phyloP scores from a whole-genome alignment of 331 rosid genomes.

The Spiraea crenata region DNA sequence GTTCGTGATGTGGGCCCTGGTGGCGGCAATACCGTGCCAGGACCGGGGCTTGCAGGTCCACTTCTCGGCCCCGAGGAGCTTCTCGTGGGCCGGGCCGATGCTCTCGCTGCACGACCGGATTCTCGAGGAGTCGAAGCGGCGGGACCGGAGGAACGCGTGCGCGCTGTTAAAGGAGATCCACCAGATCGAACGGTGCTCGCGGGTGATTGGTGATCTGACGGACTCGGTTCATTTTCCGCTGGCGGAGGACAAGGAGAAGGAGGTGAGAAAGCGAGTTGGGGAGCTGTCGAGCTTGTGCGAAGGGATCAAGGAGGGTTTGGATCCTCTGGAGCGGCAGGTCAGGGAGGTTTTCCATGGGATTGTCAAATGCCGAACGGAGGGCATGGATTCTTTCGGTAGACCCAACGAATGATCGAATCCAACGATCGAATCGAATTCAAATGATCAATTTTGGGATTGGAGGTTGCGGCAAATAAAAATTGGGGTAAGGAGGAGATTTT shows the following conservation, averaged over 20 bases:
- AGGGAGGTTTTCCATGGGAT: constrained; percentile 77
- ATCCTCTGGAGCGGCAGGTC: constrained; percentile 76
- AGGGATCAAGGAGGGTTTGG: constrained; percentile 57
- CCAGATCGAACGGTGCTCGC: constrained; percentile 66
- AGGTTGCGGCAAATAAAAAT: constrained; percentile 12
- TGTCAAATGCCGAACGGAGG: constrained; percentile 67
- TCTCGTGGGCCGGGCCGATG: constrained; percentile 67
- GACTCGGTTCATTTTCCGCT: constrained; percentile 70
- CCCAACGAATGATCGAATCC: constrained; percentile 8
- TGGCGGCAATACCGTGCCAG: constrained; percentile 97
- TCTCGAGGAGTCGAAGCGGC: constrained; percentile 68
- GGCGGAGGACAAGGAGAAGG: constrained; percentile 61
- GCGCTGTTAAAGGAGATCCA: constrained; percentile 83
- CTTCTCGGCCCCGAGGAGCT: constrained; percentile 49
- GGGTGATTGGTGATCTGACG: constrained; percentile 57
- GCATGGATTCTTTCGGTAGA: constrained; percentile 59
- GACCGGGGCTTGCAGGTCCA: constrained; percentile 83
- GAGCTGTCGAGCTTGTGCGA: constrained; percentile 55
- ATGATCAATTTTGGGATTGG: constrained; percentile 1
- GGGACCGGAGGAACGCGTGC: constrained; percentile 70
- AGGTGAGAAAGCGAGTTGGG: constrained; percentile 63
- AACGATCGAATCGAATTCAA: background rate
- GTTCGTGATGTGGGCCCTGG: constrained; percentile 83
- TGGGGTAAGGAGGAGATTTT: constrained; percentile 26
- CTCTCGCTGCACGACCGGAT: constrained; percentile 61